Evolutionary conservation across 768 basidiomycete genomes (phyloP).

Genomic region (Suillus discolor): DNA sequence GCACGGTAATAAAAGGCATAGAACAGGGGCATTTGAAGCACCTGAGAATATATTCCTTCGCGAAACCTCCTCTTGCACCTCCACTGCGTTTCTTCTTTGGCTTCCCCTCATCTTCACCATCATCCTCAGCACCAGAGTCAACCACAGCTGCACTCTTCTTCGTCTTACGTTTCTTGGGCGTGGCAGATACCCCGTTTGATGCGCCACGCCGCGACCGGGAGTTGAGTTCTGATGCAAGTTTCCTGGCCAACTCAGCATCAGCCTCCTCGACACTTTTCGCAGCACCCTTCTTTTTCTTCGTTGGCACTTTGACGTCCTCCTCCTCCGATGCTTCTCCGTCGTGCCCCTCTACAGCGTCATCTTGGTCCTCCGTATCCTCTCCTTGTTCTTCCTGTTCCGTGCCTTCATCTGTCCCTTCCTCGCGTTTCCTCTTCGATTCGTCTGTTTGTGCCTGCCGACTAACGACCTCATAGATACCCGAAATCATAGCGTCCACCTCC

Average conservation of each 20-base stretch:
- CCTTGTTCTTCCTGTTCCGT: neutral
- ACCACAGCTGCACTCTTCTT: slow-evolving; percentile 57
- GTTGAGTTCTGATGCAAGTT: slow-evolving; percentile 72
- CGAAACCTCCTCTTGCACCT: slow-evolving; percentile 71
- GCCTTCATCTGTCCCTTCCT: slow-evolving; percentile 34
- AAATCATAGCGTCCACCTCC: slow-evolving; percentile 71
- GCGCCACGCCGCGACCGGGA: slow-evolving; percentile 55
- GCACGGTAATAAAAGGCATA: slow-evolving; percentile 7
- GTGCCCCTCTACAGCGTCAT: slow-evolving; percentile 19
- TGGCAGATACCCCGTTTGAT: slow-evolving; percentile 38
- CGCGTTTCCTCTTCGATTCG: slow-evolving; percentile 30
- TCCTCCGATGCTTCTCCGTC: slow-evolving; percentile 21
- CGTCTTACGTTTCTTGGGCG: slow-evolving; percentile 46
- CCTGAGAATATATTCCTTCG: slow-evolving; percentile 78
- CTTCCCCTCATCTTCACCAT: slow-evolving; percentile 44
- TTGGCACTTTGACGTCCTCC: slow-evolving; percentile 17
- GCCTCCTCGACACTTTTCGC: slow-evolving; percentile 55
- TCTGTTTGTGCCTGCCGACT: slow-evolving; percentile 36
- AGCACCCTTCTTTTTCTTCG: slow-evolving; percentile 43
- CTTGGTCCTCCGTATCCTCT: slow-evolving; percentile 25
- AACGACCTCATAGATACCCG: slow-evolving; percentile 63
- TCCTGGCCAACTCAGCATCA: slow-evolving; percentile 72
- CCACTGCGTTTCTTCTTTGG: slow-evolving; percentile 53
- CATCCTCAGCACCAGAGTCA: slow-evolving; percentile 51
- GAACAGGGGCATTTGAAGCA: slow-evolving; percentile 27